phyloP scores from a whole-genome alignment of 257 asterid genomes.

The Cinchona pubescens region DNA sequence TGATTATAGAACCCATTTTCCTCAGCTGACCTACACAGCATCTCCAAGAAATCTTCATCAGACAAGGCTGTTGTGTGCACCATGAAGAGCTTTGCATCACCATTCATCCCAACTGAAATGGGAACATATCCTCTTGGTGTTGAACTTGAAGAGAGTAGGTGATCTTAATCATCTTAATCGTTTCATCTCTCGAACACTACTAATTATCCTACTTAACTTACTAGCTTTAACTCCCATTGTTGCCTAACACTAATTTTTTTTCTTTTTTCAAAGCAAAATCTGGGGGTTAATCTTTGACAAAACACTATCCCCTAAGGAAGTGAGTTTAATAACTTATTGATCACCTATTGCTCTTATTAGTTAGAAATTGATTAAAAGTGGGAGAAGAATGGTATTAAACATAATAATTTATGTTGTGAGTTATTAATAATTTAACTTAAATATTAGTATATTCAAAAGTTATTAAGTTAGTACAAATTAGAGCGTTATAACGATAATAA shows the following conservation, averaged over 20 bases:
- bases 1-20: conserved; percentile 57
- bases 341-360: too few species aligned
- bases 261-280: background rate
- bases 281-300: too few species aligned
- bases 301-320: too few species aligned
- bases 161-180: conserved; percentile 15
- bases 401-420: too few species aligned
- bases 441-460: too few species aligned
- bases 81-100: conserved; percentile 45
- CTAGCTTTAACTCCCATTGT: conserved; percentile 46
- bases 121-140: conserved; percentile 59
- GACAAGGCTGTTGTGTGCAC: conserved; percentile 44
- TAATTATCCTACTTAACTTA: conserved; percentile 26
- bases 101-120: conserved; percentile 47
- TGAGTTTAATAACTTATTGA: background rate
- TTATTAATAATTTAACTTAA: too few species aligned
- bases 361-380: too few species aligned
- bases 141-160: too few species aligned
- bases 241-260: too few species aligned
- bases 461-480: too few species aligned
- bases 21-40: conserved; percentile 51
- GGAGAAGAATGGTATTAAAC: too few species aligned
- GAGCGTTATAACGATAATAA: too few species aligned
- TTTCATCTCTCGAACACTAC: conserved; percentile 21
- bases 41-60: conserved; percentile 49